Conservation (phyloP, 2,329 filamentous ascomycete species). For the Phoma sp. region DNA sequence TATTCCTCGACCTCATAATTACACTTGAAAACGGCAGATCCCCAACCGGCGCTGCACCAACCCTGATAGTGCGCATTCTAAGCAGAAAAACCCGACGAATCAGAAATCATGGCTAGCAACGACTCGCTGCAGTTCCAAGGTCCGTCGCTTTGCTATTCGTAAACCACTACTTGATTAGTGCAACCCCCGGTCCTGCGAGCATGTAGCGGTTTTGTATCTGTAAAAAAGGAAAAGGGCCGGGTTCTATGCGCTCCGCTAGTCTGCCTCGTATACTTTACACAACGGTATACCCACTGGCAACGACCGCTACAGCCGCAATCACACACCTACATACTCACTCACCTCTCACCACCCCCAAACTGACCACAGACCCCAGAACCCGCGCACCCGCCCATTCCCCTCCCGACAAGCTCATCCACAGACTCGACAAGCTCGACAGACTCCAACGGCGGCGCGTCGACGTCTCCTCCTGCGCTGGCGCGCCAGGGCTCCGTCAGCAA, state of each 20-base stretch:
- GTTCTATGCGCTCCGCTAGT: too few species aligned
- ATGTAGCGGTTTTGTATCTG: not conserved
- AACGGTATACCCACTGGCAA: too few species aligned
- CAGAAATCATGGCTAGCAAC: conserved; percentile 2
- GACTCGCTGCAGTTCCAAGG: conserved; percentile 9
- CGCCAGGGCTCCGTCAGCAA: conserved; percentile 12
- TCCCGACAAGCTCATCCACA: conserved; percentile 1
- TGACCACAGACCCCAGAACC: conserved; percentile 5
- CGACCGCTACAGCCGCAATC: too few species aligned
- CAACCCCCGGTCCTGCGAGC: not conserved
- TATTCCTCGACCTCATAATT: conserved; percentile 7
- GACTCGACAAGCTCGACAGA: not conserved
- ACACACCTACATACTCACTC: too few species aligned
- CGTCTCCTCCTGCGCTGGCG: not conserved
- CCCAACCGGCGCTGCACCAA: too few species aligned
- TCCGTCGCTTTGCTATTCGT: not conserved
- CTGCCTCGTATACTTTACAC: too few species aligned
- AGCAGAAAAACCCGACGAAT: not conserved
- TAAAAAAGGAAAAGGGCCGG: too few species aligned
- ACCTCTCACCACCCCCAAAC: too few species aligned
- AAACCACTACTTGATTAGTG: not conserved
- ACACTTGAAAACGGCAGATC: not conserved
- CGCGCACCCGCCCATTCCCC: not conserved
- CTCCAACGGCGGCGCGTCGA: not conserved
- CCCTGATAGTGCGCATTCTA: not conserved